Base-by-base conservation (phyloP, 768 basidiomycete genomes). In the Tylopilus intermedius region DNA sequence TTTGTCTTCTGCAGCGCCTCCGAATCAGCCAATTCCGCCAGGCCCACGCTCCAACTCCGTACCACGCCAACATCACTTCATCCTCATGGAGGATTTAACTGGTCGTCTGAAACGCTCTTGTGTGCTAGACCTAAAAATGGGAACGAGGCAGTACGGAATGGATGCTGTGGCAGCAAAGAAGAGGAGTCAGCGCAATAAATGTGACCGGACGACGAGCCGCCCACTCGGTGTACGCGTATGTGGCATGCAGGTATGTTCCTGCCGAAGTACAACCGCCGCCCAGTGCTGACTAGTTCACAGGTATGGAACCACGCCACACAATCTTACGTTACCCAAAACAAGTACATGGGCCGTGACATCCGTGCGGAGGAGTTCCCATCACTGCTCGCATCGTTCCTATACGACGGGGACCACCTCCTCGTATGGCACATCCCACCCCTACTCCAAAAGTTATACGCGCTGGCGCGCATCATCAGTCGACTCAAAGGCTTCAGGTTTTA, bases 111-210 rank as follows among this genome's bases (percentile, higher is more conserved):
- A 89, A 70, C 81, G 80, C 46, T 90, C 96, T 8, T 99, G 96
- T 64, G 95, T 99, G 39, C 81, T 98, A 63, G 96, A 99, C 70
- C 75, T 99, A 62, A 99, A 99, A 76, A 98, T 98, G 96, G 96
- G 96, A n/a, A 97, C 94, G 29, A 78, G 96, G 32, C 96, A 99
- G 72, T 97, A 98, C 70, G 96, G 96, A 18, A 89, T 95, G 74
- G 92, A 96, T 61, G 96, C 96, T 24, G 88, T 87, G 8, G 73
- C 84, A 1, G 76, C 83, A 48, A 99, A 99, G 76, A 97, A 96
- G 81, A 94, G 88, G 75, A 97, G 94, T 66, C 96, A 99, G 74
- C 82, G 94, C 50, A 96, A 96, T 73, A 99, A 99, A 72, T 98
- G 96, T 66, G 94, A 96, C 66, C 79, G 88, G 50, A 97, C 96